phyloP scores from a whole-genome alignment of 139 green algal genomes.

The Chlorella sp. region DNA sequence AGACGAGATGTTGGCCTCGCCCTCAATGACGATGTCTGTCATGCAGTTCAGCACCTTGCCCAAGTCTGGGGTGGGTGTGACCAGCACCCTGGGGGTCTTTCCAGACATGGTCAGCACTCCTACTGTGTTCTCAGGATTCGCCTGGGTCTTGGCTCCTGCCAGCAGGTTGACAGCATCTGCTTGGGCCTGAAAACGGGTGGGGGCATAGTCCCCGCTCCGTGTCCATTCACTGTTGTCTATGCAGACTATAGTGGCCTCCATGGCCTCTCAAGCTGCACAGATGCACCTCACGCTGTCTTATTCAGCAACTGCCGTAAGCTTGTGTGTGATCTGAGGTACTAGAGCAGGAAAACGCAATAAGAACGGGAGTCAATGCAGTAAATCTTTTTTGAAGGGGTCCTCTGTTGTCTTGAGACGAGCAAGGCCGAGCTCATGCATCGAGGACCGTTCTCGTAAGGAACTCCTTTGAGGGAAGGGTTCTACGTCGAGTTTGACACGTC shows the following conservation, averaged over 20 bases:
- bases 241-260: slow-evolving; percentile 87
- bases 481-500: too few relatives aligned
- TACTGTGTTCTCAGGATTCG: slow-evolving; percentile 97
- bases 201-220: slow-evolving; percentile 91
- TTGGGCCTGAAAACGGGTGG: slow-evolving; percentile 90
- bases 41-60: slow-evolving; percentile 93
- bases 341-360: too few relatives aligned
- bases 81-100: slow-evolving; percentile 86
- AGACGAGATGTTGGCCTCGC: slow-evolving; percentile 70
- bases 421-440: too few relatives aligned
- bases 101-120: slow-evolving; percentile 96
- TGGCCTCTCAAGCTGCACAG: too few relatives aligned
- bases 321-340: too few relatives aligned
- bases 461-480: too few relatives aligned
- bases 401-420: too few relatives aligned
- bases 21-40: slow-evolving; percentile 81
- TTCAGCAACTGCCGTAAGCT: too few relatives aligned
- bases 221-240: slow-evolving; percentile 97
- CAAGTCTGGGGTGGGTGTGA: slow-evolving; percentile 95
- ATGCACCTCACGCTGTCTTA: too few relatives aligned
- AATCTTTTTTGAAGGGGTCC: too few relatives aligned
- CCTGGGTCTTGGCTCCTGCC: slow-evolving; percentile 92
- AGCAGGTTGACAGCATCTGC: slow-evolving; percentile 96
- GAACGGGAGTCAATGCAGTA: too few relatives aligned
- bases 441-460: too few relatives aligned